Evolutionary conservation across 495 filamentous ascomycete species (phyloP), one percentile per base, ranked within the genome.

Genomic region (Neurospora sp.): DNA sequence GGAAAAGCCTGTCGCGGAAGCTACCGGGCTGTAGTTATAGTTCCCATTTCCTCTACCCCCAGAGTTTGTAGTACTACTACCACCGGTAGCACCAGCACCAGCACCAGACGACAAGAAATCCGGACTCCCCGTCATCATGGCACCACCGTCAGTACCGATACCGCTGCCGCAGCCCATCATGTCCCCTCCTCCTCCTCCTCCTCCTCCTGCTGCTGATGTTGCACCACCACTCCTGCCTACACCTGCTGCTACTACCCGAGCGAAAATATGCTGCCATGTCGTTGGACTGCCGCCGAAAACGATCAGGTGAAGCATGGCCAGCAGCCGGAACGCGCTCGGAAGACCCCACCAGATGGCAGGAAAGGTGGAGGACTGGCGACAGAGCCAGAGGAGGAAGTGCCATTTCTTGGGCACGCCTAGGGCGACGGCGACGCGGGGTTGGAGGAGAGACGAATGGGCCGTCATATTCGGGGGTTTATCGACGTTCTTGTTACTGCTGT

Each of bases 371-470:
- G 79, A 74, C 41, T 85, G 78, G 40, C 85, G 83, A 71, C 82
- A 83, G 69, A 79, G 76, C 70, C 84, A 86, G 59, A 86, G 82
- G 37, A 80, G 77, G 44, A 80, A 78, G 71, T 86, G 81, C 85
- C 85, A 86, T 48, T 71, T 76, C 69, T 79, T 77, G n/a, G 84
- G 82, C 16, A 86, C 76, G 69, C 83, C 84, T 61, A 86, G 79
- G 22, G 82, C 79, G 71, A 86, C 85, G 76, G 85, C 83, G 20
- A 86, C 82, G 70, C 85, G 85, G 68, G 85, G 85, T 71, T 85
- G 83, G n/a, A 86, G 76, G 69, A 85, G 76, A 11, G 84, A 94
- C 84, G 94, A 96, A 10, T 71, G 75, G 59, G 70, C 69, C 18
- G 75, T 75, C n/a, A 74, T 71, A 18, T 89, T 94, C 89, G 90